phyloP scores from a whole-genome alignment of 1,284 basidiomycete species.

The Puccinia coronata region DNA sequence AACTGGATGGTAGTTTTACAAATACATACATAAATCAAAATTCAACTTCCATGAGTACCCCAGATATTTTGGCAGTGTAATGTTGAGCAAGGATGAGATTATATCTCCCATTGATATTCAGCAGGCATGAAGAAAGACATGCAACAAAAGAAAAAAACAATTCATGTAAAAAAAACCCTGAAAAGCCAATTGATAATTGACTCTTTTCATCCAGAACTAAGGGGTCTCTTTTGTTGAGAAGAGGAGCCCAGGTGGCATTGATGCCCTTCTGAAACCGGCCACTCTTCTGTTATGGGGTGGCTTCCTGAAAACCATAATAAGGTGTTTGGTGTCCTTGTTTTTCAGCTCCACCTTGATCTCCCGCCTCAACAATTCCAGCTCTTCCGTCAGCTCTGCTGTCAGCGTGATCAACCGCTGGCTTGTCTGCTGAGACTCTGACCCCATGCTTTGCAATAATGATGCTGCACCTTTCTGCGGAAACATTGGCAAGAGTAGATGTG shows the following conservation, averaged over 20 bases:
- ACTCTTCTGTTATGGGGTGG: constrained; percentile 26
- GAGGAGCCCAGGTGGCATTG: too few species aligned
- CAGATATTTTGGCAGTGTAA: too few species aligned
- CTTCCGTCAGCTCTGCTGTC: constrained; percentile 47
- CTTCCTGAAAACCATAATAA: constrained; percentile 11
- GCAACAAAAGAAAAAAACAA: too few species aligned
- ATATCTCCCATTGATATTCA: too few species aligned
- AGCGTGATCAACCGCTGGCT: constrained; percentile 41
- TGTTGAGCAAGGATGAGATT: too few species aligned
- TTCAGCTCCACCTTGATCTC: constrained; percentile 44
- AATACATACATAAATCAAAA: too few species aligned
- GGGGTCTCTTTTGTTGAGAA: background rate
- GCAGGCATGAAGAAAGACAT: too few species aligned
- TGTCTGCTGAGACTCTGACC: constrained; percentile 27
- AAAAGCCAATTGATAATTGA: too few species aligned
- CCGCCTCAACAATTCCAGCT: constrained; percentile 37
- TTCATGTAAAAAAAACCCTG: too few species aligned
- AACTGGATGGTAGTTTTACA: too few species aligned
- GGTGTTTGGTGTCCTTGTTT: constrained; percentile 10
- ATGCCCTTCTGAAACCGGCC: background rate
- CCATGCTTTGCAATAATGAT: background rate
- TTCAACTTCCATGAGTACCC: too few species aligned
- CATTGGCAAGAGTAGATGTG: background rate
- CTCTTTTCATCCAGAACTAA: too few species aligned
- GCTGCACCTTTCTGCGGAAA: background rate